A percentile compares a stretch with the other conserved stretches of the same genome.
Conservation (phyloP, 2,329 filamentous ascomycete species). For the Thelonectria rubi region DNA sequence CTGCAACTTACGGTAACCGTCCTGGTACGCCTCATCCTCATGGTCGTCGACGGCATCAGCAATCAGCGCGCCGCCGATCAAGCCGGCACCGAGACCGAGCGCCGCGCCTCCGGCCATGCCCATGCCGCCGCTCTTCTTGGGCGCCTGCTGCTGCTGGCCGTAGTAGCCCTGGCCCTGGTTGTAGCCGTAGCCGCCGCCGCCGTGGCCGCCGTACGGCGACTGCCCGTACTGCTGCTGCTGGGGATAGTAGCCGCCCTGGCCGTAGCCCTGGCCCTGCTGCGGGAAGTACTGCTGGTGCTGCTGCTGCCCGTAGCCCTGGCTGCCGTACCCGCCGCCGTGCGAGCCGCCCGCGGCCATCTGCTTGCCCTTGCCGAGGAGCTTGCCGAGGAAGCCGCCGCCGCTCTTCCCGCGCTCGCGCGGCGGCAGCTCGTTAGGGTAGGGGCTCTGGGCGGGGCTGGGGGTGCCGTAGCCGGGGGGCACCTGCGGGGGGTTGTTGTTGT, state of each 20-base stretch:
- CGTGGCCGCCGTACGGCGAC: constrained; percentile 45
- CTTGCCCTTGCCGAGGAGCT: constrained; percentile 61
- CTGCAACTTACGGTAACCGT: constrained; percentile 52
- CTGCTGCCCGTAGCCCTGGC: constrained; percentile 43
- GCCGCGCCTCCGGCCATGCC: constrained; percentile 79
- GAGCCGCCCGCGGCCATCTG: constrained; percentile 42
- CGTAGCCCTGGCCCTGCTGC: constrained; percentile 41
- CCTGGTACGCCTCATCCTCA: constrained; percentile 64
- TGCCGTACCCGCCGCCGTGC: constrained; percentile 30
- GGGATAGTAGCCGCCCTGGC: constrained; percentile 42
- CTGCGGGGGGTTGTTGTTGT: constrained; percentile 38
- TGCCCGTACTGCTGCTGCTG: constrained; percentile 44
- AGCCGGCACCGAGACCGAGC: constrained; percentile 80
- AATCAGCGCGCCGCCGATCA: constrained; percentile 80
- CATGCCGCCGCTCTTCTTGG: constrained; percentile 57
- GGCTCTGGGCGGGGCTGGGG: constrained; percentile 40
- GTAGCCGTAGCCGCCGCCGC: constrained; percentile 45
- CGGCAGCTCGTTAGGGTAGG: constrained; percentile 53
- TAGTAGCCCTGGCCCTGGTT: constrained; percentile 37
- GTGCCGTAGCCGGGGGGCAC: constrained; percentile 48
- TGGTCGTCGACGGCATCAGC: constrained; percentile 72
- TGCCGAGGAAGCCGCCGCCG: constrained; percentile 59
- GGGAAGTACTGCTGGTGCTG: constrained; percentile 43
- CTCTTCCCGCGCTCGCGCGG: constrained; percentile 52
- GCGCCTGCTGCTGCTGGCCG: constrained; percentile 51